phyloP scores from a whole-genome alignment of 257 asterid species.

The Mentha longifolia region DNA sequence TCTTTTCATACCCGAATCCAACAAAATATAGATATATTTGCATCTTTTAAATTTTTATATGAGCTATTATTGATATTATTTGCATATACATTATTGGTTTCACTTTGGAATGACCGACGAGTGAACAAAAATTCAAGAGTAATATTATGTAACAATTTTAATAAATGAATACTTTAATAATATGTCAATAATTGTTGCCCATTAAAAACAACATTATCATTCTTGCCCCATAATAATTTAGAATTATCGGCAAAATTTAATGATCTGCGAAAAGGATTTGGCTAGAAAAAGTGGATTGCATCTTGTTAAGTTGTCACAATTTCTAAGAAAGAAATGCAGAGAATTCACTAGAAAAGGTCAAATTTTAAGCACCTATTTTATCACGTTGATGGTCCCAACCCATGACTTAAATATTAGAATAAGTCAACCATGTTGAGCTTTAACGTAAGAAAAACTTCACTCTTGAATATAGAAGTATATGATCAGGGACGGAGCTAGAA shows the following conservation, averaged over 20 bases:
- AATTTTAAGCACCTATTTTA: not conserved
- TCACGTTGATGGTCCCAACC: not conserved
- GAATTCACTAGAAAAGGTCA: not conserved
- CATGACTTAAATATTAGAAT: not conserved
- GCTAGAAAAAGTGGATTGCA: not conserved
- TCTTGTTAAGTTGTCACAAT: not conserved
- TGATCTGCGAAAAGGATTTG: not conserved
- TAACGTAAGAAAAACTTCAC: not conserved
- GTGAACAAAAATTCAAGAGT: constrained; percentile 11
- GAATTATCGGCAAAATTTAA: not conserved
- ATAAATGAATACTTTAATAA: not conserved
- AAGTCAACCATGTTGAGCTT: not conserved
- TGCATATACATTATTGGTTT: not conserved
- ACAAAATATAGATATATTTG: not conserved
- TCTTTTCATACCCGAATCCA: not conserved
- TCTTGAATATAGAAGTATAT: not conserved
- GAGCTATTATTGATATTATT: not conserved
- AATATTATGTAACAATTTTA: not conserved
- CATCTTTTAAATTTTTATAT: not conserved
- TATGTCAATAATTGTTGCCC: not conserved
- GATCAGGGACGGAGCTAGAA: too few relatives aligned
- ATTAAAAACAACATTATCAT: not conserved
- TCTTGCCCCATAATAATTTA: not conserved
- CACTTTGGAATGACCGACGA: not conserved
- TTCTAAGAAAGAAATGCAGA: not conserved